Base-by-base conservation (phyloP, 139 green algal species). In the Chlamydomonas applanata region DNA sequence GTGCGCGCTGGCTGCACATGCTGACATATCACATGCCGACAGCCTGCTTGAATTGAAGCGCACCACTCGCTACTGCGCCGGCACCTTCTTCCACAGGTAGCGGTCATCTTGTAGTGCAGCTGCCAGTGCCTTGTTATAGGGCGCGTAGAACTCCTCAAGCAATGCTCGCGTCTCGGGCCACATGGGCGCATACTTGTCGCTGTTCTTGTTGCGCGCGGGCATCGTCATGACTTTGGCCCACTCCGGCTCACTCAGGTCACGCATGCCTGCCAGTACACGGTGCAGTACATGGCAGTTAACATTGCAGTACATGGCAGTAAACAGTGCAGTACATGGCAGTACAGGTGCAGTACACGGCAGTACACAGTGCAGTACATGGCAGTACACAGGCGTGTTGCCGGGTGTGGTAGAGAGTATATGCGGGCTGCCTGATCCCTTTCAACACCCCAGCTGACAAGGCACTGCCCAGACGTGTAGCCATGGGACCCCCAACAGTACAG, bases 71-170 rank as follows among this genome's bases (percentile, higher is more conserved):
- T 4, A 11, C 4, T 62, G 22, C n/a, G 54, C 54, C 19, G 22
- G 54, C n/a, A 29, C 54, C 54, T 29, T 29, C 22, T 69, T 69
- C 65, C 54, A 80, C 49, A 80, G 34, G 19, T 64, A 80, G 16
- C 74, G 66, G 5, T 81, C 67, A 71, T 76, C 75, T 4, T n/a
- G 24, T 30, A 81, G 32, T 30, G 54, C 11, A 14, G 59, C 27
- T 3, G 75, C 75, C 40, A 81, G 45, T 20, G 49, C 46, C 9
- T 46, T 20, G 35, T 81, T 81, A 57, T 72, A 81, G 2, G 75
- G 75, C 40, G 67, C 67, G 33, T 81, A 81, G 64, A 81, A 81
- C 40, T 75, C 56, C 22, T 71, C 16, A 36, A 81, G 44, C 57
- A 81, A 29, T 27, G 46, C n/a, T 25, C 68, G 36, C 4, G 75